Base-by-base conservation (phyloP, 768 basidiomycete genomes). In the Suillus hirtellus region DNA sequence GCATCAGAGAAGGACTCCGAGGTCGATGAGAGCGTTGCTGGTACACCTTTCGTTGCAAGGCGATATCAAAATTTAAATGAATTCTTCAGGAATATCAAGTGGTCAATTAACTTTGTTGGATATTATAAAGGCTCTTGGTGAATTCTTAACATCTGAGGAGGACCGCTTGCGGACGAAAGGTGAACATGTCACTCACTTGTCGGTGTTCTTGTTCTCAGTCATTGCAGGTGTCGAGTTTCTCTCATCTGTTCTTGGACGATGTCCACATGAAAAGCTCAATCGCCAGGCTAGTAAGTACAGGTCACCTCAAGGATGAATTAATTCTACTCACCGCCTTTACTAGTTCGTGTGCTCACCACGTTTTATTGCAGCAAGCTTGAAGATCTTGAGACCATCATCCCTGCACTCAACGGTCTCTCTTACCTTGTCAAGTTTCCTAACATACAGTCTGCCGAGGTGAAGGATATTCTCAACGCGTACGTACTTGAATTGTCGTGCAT, bases 311-410 rank as follows among this genome's bases (percentile, higher is more conserved):
- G 2, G 38, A 53, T 47, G 43, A 31, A 59, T 63, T 52, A 19
- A 59, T 63, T 58, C 70, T 43, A n/a, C 37, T 40, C 31, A 38
- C 17, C n/a, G 17, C 27, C 17, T 42, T 42, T 54, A 34, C 35
- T 68, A 98, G 97, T 90, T 64, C 87, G 86, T 65, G 93, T 95
- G 14, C 81, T 99, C 62, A 84, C 87, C 0, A 77, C 82, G 2
- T 99, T 99, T 79, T 95, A 89, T 71, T 85, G 86, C 69, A 88
- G 86, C 61, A 97, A 96, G 76, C 78, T 97, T 60, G 91, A 92
- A 63, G 95, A 97, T 71, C 84, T 85, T 4, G 89, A 93, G 67
- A 92, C 92, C 9, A 84, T 96, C 43, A 86, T 93, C 4, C 91
- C 93, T 1, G 88, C 94, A 1, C 79, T 97, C 44, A 82, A 84